Evolutionary conservation across 768 basidiomycete species (phyloP), one percentile per base, ranked within the genome.

Genomic region (Lentinula detonsa): DNA sequence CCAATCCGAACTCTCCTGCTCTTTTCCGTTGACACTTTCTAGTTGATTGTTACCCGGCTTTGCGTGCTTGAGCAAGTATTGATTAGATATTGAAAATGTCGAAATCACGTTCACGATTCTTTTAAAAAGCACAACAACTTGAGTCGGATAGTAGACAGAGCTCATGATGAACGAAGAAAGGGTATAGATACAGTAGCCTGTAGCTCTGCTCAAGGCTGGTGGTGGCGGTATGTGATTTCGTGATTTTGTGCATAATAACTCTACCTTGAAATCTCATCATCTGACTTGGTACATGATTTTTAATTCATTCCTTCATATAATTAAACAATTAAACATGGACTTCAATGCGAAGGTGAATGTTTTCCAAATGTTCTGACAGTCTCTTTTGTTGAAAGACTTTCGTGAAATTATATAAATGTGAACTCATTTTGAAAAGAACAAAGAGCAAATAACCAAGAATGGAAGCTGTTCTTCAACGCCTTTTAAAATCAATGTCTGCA

Each of bases 91-190:
- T 0, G 88, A 87, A n/a, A 90, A 72, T 0, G 85, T 77, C 0
- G 88, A 88, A 46, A 91, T 78, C 42, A 81, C 83, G 64, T 89
- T 87, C 62, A 85, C 81, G 37, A 91, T 74, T 61, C 89, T 77
- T 63, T 81, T 87, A 58, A 91, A 75, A 39, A 91, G 71, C 43
- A 81, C 72, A 60, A 80, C 78, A 67, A 91, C 81, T 60, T 83
- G 83, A 48, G 79, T 75, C 39, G 90, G 85, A 65, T 90, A 66
- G 66, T 75, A 76, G 57, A 79, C 65, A 63, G 65, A 73, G 68
- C 74, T 78, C 82, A 84, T 80, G 21, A 42, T 31, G 55, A 43
- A 31, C 16, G 5, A 7, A 28, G 40, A 42, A 13, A 56, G 39
- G 10, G 18, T 40, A 23, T 21, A 9, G 34, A 10, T 54, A 48